Percentiles rank a stretch among this genome's conserved stretches.
Conservation (phyloP, 2,329 filamentous ascomycete species). For the Pseudocercospora macadamiae region DNA sequence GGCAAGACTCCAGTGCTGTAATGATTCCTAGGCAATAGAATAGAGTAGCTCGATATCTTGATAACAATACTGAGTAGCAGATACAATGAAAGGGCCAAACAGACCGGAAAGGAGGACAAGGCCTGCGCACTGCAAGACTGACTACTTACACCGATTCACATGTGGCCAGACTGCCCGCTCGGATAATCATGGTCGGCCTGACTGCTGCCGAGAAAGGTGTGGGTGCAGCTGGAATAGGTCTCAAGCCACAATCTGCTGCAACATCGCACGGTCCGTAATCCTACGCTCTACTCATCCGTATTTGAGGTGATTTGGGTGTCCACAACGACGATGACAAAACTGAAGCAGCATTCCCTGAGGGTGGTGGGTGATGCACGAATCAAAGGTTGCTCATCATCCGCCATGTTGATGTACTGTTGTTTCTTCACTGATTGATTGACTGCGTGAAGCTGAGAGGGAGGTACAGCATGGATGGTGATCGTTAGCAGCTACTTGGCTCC, state of each 20-base stretch:
- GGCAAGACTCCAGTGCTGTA: background rate
- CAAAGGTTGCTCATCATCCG: background rate
- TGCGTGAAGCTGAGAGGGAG: background rate
- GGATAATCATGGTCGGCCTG: background rate
- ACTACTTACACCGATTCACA: constrained; percentile 2
- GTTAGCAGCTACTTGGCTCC: background rate
- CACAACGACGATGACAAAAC: too few species aligned
- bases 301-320: background rate
- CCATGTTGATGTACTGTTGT: background rate
- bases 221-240: constrained; percentile 1
- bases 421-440: background rate
- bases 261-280: background rate
- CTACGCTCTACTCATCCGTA: background rate
- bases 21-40: too few species aligned
- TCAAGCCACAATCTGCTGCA: constrained; percentile 4
- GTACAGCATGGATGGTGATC: background rate
- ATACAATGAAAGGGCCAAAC: constrained; percentile 1
- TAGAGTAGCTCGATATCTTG: background rate
- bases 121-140: background rate
- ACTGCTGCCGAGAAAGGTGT: background rate
- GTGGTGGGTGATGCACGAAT: background rate
- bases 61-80: background rate
- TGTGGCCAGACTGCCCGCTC: background rate
- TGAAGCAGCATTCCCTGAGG: too few species aligned
- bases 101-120: background rate